Evolutionary conservation across 768 basidiomycete genomes (phyloP).

Genomic region (Phaeolepiota aurea): DNA sequence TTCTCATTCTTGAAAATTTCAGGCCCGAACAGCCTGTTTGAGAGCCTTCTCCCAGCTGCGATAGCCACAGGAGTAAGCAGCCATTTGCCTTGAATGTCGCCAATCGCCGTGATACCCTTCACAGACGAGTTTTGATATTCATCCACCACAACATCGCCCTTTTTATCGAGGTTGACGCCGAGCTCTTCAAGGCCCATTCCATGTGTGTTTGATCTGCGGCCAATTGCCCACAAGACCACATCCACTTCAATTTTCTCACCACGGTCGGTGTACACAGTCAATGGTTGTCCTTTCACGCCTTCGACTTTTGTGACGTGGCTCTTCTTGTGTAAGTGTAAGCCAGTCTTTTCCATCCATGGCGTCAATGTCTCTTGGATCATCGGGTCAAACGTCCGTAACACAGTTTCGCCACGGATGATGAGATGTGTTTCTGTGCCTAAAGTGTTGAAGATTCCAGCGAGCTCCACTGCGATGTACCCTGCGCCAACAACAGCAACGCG

Average conservation of each 20-base stretch:
- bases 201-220: slow-evolving; percentile 74
- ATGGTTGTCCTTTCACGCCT: slow-evolving; percentile 58
- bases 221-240: slow-evolving; percentile 89
- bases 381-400: slow-evolving; percentile 91
- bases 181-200: slow-evolving; percentile 69
- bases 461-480: slow-evolving; percentile 96
- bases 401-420: slow-evolving; percentile 82
- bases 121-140: slow-evolving; percentile 83
- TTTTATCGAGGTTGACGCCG: slow-evolving; percentile 66
- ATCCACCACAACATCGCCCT: slow-evolving; percentile 85
- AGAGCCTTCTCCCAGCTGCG: slow-evolving; percentile 83
- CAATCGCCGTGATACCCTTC: slow-evolving; percentile 69
- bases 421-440: slow-evolving; percentile 90
- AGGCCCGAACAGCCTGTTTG: slow-evolving; percentile 87
- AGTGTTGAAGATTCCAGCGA: slow-evolving; percentile 89
- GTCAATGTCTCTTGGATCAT: slow-evolving; percentile 76
- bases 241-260: slow-evolving; percentile 83
- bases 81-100: slow-evolving; percentile 90
- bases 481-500: slow-evolving; percentile 93
- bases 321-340: slow-evolving; percentile 79
- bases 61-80: slow-evolving; percentile 96
- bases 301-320: slow-evolving; percentile 71
- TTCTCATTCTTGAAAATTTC: slow-evolving; percentile 83
- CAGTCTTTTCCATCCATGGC: slow-evolving; percentile 90
- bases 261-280: slow-evolving; percentile 69